Conservation (phyloP, 2,329 filamentous ascomycete genomes). For the Trichoderma semiorbis region DNA sequence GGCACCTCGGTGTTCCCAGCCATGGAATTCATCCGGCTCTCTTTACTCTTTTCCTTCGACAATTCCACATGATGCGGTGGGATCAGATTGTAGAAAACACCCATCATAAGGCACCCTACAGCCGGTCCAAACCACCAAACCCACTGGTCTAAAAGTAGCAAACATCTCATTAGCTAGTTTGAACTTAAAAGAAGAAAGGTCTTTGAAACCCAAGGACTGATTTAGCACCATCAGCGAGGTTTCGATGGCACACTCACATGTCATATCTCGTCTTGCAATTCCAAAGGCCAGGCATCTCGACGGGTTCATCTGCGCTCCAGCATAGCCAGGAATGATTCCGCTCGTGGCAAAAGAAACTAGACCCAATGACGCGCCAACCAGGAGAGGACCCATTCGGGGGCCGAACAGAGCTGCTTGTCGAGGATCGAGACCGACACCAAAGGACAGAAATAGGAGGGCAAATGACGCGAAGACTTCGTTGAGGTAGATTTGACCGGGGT, state of each 20-base stretch:
- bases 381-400: slow-evolving; percentile 44
- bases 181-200: neutral
- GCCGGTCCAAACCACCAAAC: slow-evolving; percentile 38
- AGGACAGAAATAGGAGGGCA: slow-evolving; percentile 39
- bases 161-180: neutral
- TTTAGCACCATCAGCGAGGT: neutral
- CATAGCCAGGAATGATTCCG: slow-evolving; percentile 39
- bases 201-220: neutral
- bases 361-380: slow-evolving; percentile 43
- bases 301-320: slow-evolving; percentile 43
- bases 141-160: slow-evolving; percentile 30
- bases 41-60: neutral
- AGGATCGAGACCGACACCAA: slow-evolving; percentile 52
- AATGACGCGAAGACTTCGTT: slow-evolving; percentile 44
- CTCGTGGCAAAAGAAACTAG: slow-evolving; percentile 36
- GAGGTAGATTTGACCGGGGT: slow-evolving; percentile 40
- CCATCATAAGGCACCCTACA: slow-evolving; percentile 27
- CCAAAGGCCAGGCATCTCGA: slow-evolving; percentile 44
- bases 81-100: slow-evolving; percentile 29
- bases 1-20: neutral
- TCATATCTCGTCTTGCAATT: slow-evolving; percentile 32
- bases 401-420: slow-evolving; percentile 48
- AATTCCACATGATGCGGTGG: slow-evolving; percentile 29
- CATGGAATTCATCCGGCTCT: neutral
- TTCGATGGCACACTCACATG: slow-evolving; percentile 20